phyloP scores from a whole-genome alignment of 1,139 yeast species.

The Suhomyces yuchorum region DNA sequence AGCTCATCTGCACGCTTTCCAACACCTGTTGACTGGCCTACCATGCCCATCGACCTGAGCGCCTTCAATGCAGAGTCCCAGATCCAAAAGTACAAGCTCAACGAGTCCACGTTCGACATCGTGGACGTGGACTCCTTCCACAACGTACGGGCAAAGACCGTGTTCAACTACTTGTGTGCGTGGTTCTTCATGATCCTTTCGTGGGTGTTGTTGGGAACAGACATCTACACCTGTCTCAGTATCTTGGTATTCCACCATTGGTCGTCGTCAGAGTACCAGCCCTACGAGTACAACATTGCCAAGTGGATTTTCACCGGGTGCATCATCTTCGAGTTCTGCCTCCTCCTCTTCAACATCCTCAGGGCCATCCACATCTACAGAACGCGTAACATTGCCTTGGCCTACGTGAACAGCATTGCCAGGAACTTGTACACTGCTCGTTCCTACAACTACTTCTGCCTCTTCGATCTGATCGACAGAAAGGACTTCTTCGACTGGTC shows the following conservation, averaged over 20 bases:
- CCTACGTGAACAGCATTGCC: constrained; percentile 70
- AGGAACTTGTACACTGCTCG: constrained; percentile 57
- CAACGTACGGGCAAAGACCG: constrained; percentile 54
- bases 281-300: constrained; percentile 59
- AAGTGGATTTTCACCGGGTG: constrained; percentile 87
- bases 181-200: constrained; percentile 56
- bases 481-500: constrained; percentile 69
- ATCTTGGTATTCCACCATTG: constrained; percentile 76
- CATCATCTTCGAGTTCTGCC: constrained; percentile 69
- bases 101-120: constrained; percentile 46
- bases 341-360: constrained; percentile 58
- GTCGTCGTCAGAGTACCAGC: constrained; percentile 59
- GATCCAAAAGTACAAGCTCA: constrained; percentile 37
- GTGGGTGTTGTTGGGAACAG: constrained; percentile 64
- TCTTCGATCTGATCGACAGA: constrained; percentile 67
- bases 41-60: constrained; percentile 8
- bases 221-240: constrained; percentile 77
- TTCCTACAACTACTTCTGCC: constrained; percentile 67
- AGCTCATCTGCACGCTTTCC: neutral
- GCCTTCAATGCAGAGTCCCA: constrained; percentile 21
- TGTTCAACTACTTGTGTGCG: constrained; percentile 55
- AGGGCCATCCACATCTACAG: constrained; percentile 61
- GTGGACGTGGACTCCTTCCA: constrained; percentile 51
- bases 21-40: neutral
- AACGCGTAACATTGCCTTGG: constrained; percentile 67